Evolutionary conservation across 1,284 basidiomycete genomes (phyloP).

Genomic region (Cystobasidium slooffiae): DNA sequence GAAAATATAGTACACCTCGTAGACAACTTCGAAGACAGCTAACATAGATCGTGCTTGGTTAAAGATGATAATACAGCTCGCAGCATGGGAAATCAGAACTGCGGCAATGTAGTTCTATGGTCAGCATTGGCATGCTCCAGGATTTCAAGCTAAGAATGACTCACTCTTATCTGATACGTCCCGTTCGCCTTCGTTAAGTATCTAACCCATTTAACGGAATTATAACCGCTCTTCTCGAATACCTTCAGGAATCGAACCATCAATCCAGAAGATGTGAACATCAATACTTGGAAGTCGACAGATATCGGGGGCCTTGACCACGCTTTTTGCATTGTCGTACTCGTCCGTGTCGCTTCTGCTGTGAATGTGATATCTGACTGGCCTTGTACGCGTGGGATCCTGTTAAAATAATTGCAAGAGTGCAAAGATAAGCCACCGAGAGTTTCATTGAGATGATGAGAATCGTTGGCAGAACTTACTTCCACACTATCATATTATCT

Average conservation of each 20-base stretch:
- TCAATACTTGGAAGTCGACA: constrained; percentile 96
- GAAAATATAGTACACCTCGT: too few species aligned
- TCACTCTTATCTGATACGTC: constrained; percentile 69
- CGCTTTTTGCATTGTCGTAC: constrained; percentile 85
- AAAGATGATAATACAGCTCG: too few species aligned
- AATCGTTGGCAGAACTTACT: constrained; percentile 66
- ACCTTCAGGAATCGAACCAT: constrained; percentile 97
- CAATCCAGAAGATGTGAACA: constrained; percentile 95
- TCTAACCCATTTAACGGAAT: constrained; percentile 56
- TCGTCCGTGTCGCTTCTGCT: constrained; percentile 80
- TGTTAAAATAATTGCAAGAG: constrained; percentile 55
- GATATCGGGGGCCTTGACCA: constrained; percentile 98
- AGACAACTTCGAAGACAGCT: too few species aligned
- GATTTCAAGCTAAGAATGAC: neutral
- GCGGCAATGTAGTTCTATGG: neutral
- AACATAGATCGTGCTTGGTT: too few species aligned
- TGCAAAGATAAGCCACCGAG: too few species aligned
- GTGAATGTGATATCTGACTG: constrained; percentile 85
- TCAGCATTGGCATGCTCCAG: neutral
- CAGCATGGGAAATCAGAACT: too few species aligned
- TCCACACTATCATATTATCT: constrained; percentile 97
- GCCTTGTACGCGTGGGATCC: constrained; percentile 89
- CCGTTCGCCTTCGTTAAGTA: constrained; percentile 81
- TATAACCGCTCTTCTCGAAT: constrained; percentile 91
- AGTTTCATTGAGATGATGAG: neutral